Conservation (phyloP, 306 rosid genomes). For the Trifolium subterraneum region DNA sequence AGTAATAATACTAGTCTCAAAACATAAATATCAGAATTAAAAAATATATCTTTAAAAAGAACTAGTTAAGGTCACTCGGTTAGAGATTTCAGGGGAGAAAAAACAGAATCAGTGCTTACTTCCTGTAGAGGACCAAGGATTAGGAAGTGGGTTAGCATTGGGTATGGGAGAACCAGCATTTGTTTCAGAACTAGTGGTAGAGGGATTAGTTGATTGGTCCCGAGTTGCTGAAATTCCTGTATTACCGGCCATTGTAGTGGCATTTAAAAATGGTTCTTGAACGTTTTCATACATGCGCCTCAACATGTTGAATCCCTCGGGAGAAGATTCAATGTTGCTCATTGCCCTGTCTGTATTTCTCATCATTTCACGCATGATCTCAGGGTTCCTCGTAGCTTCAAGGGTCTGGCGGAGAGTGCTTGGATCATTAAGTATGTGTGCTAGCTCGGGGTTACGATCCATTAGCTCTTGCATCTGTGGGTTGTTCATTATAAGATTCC, state of each 20-base stretch:
- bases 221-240: conserved; percentile 57
- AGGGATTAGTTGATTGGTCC: conserved; percentile 55
- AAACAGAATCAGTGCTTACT: conserved; percentile 51
- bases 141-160: conserved; percentile 86
- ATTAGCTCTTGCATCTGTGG: conserved; percentile 90
- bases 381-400: conserved; percentile 91
- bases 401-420: conserved; percentile 81
- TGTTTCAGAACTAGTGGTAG: conserved; percentile 66
- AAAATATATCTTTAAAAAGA: neutral
- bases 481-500: conserved; percentile 77
- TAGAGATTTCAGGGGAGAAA: conserved; percentile 11
- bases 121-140: conserved; percentile 79
- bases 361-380: conserved; percentile 99
- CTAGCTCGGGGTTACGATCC: conserved; percentile 85
- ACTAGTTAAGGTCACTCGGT: neutral
- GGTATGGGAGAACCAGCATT: conserved; percentile 63
- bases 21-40: neutral
- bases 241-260: conserved; percentile 81
- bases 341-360: conserved; percentile 90
- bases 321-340: conserved; percentile 92
- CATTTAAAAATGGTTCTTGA: conserved; percentile 91
- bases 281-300: conserved; percentile 95
- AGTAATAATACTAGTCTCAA: conserved; percentile 19
- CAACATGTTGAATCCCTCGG: conserved; percentile 92
- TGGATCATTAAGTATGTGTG: conserved; percentile 88